These are phyloP conservation scores for Marchantia polymorpha DNA, from an alignment of 225 moss, liverwort and hornwort species.

Conservation along the genomic window DNA sequence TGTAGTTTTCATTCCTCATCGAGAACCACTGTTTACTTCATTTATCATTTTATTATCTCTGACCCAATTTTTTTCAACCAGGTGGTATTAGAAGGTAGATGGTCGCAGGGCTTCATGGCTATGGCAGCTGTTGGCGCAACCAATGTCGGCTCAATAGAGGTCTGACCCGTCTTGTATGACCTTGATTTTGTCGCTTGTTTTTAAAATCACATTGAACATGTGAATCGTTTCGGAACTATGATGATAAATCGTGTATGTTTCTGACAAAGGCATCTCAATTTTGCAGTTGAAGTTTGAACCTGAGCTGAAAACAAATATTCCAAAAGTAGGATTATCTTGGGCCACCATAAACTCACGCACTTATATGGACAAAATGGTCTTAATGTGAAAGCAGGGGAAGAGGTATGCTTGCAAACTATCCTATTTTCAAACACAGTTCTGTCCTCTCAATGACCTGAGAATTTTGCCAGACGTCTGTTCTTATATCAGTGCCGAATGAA, in stretches of 20 bases:
- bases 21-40: not conserved
- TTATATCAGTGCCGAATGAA: too few species aligned
- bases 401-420: slow-evolving; percentile 32
- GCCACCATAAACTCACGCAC: slow-evolving; percentile 47
- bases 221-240: not conserved
- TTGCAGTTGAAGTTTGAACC: slow-evolving; percentile 64
- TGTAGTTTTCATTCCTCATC: too few species aligned
- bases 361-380: slow-evolving; percentile 61
- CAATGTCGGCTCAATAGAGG: slow-evolving; percentile 91
- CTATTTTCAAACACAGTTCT: not conserved
- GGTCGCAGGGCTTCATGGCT: slow-evolving; percentile 95
- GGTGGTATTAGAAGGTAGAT: slow-evolving; percentile 84
- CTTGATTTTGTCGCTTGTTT: not conserved
- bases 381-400: slow-evolving; percentile 82
- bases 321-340: slow-evolving; percentile 44
- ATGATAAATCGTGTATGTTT: not conserved
- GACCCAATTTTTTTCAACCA: slow-evolving; percentile 5
- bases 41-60: too few species aligned
- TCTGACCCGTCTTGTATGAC: slow-evolving; percentile 10
- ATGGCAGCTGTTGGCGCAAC: slow-evolving; percentile 96
- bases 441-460: too few species aligned
- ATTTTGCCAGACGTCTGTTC: too few species aligned
- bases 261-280: not conserved
- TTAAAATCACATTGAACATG: not conserved
- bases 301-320: slow-evolving; percentile 74